These are phyloP conservation scores for Conoideocrella luteorostrata DNA, from an alignment of 2,329 filamentous ascomycete species.

Conservation along the genomic window DNA sequence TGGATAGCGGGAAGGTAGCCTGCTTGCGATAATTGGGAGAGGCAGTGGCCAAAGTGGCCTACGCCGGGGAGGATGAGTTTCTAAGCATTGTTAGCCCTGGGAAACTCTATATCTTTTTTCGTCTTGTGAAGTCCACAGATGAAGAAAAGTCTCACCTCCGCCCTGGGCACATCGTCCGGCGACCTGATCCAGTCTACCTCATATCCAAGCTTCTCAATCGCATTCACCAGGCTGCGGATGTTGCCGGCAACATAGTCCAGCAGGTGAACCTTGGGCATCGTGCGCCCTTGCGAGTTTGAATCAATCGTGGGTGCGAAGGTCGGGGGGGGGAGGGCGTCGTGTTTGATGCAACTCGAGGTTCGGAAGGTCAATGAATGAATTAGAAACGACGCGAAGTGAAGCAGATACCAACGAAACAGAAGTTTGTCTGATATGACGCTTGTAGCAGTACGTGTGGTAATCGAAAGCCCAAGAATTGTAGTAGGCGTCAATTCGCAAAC, in stretches of 20 bases:
- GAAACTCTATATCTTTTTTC: neutral
- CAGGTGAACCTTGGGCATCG: constrained; percentile 71
- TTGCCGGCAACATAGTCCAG: constrained; percentile 93
- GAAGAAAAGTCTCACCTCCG: constrained; percentile 54
- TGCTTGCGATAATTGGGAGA: constrained; percentile 73
- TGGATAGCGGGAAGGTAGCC: constrained; percentile 79
- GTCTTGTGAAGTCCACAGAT: neutral
- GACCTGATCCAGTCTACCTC: constrained; percentile 85
- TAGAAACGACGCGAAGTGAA: too few species aligned
- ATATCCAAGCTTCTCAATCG: constrained; percentile 92
- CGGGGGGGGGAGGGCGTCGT: too few species aligned
- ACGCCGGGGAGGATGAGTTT: constrained; percentile 94
- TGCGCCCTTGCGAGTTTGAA: constrained; percentile 16
- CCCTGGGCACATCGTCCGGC: constrained; percentile 76
- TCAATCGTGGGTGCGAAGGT: neutral
- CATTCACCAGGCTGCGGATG: constrained; percentile 91
- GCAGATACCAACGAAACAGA: too few species aligned
- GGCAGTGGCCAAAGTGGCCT: constrained; percentile 94
- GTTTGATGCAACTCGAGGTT: too few species aligned
- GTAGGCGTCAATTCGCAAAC: too few species aligned
- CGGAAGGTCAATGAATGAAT: neutral
- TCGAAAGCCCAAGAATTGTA: too few species aligned
- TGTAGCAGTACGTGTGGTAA: too few species aligned
- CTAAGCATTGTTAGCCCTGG: constrained; percentile 33
- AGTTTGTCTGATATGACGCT: too few species aligned